Conservation (phyloP, 208 protist genomes). For the Trypanosoma lewisi region DNA sequence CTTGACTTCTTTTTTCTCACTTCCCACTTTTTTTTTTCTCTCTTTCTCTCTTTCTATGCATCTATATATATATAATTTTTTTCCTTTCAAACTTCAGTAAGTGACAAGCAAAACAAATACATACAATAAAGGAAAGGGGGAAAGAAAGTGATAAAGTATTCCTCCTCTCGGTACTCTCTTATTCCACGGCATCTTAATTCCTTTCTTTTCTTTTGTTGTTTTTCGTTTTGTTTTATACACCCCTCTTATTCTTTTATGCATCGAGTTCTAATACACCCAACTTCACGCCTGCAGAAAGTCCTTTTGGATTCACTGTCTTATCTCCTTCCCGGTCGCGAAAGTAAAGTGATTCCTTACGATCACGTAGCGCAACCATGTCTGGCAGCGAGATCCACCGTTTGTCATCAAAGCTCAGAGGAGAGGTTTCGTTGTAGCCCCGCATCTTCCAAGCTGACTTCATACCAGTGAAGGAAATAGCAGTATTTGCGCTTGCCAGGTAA, state of each 20-base stretch:
- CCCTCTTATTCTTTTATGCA: conserved; percentile 21
- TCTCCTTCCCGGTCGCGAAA: conserved; percentile 26
- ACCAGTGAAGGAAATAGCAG: conserved; percentile 3
- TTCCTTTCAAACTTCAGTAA: background rate
- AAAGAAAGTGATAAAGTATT: background rate
- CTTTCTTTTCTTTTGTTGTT: background rate
- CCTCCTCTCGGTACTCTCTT: no score
- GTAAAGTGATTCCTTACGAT: conserved; percentile 34
- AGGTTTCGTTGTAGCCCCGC: conserved; percentile 13
- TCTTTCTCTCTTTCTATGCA: background rate
- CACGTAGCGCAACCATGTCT: conserved; percentile 35
- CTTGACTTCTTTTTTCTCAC: background rate
- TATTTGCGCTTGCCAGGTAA: conserved; percentile 31
- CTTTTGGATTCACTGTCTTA: conserved; percentile 30
- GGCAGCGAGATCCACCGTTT: conserved; percentile 55
- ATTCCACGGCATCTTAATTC: background rate
- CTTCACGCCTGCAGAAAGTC: conserved; percentile 36
- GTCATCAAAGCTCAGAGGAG: conserved; percentile 31
- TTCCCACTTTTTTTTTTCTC: background rate
- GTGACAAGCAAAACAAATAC: background rate
- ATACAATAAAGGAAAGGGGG: background rate
- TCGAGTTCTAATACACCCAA: conserved; percentile 51
- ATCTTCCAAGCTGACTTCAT: conserved; percentile 17
- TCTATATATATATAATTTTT: background rate
- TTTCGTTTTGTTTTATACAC: background rate